Percentiles rank a stretch among this genome's conserved stretches.
Evolutionary conservation across 106 monocot species (phyloP).

Genomic region (Phalaenopsis aphrodite): DNA sequence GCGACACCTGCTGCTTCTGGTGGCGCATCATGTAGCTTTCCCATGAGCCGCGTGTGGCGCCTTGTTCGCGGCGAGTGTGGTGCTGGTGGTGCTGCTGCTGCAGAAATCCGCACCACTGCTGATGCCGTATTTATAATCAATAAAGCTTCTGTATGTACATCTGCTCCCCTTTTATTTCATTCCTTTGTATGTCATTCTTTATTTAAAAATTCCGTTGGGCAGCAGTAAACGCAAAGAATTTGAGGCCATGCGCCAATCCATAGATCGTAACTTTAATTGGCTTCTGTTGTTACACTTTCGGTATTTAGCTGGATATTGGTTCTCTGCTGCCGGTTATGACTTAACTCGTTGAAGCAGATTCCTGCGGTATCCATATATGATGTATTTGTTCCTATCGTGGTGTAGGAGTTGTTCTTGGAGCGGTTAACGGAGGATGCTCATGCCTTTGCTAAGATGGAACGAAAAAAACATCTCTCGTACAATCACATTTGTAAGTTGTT

Average conservation of each 20-base stretch:
- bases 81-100: background rate
- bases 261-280: background rate
- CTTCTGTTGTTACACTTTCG: background rate
- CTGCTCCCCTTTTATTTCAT: background rate
- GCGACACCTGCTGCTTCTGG: background rate
- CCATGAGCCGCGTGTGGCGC: conserved; percentile 39
- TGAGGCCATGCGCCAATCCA: background rate
- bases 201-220: background rate
- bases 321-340: background rate
- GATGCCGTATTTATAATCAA: conserved; percentile 61
- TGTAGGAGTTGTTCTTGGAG: conserved; percentile 61
- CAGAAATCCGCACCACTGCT: conserved; percentile 19
- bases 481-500: conserved; percentile 47
- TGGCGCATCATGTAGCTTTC: conserved; percentile 20
- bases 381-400: background rate
- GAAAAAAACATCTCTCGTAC: conserved; percentile 33
- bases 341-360: background rate
- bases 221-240: background rate
- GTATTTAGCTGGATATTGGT: background rate
- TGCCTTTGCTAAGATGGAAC: conserved; percentile 13
- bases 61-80: conserved; percentile 33
- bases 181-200: background rate
- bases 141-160: conserved; percentile 35
- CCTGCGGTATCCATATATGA: background rate
- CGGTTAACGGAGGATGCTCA: conserved; percentile 31